A percentile compares a stretch with the other conserved stretches of the same genome.
Conservation (phyloP, 768 basidiomycete species). For the Candolleomyces eurysporus region DNA sequence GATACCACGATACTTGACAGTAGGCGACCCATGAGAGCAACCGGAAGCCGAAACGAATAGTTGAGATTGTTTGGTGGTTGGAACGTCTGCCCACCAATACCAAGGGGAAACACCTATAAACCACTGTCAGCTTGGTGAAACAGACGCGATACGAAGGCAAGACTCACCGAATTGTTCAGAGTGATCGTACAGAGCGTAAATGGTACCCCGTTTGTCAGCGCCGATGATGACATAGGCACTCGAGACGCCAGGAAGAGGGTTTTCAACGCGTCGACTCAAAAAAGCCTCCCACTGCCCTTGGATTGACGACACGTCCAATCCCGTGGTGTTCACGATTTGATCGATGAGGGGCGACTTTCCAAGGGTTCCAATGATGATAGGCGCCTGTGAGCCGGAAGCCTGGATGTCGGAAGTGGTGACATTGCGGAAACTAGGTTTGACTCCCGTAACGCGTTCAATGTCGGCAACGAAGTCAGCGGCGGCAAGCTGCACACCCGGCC, state of each 20-base stretch:
- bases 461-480: conserved; percentile 60
- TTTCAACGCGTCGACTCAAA: conserved; percentile 47
- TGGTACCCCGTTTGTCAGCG: conserved; percentile 66
- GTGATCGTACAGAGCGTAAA: conserved; percentile 65
- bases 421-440: conserved; percentile 50
- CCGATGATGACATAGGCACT: conserved; percentile 69
- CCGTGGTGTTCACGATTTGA: conserved; percentile 48
- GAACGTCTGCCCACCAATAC: conserved; percentile 84
- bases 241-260: conserved; percentile 55
- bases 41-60: conserved; percentile 45
- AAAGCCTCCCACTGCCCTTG: conserved; percentile 69
- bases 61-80: conserved; percentile 45
- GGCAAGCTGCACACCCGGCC: conserved; percentile 62
- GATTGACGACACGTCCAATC: conserved; percentile 54
- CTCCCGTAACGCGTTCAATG: conserved; percentile 58
- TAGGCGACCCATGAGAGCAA: conserved; percentile 59
- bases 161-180: conserved; percentile 63
- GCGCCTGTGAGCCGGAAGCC: conserved; percentile 20
- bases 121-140: conserved; percentile 10
- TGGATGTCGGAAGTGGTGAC: conserved; percentile 32
- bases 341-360: conserved; percentile 55
- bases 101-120: conserved; percentile 61
- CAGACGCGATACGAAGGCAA: background rate
- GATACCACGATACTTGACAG: conserved; percentile 69
- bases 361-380: conserved; percentile 66